phyloP scores from a whole-genome alignment of 352 stramenopile genomes.

The Aphanomyces cochlioides region DNA sequence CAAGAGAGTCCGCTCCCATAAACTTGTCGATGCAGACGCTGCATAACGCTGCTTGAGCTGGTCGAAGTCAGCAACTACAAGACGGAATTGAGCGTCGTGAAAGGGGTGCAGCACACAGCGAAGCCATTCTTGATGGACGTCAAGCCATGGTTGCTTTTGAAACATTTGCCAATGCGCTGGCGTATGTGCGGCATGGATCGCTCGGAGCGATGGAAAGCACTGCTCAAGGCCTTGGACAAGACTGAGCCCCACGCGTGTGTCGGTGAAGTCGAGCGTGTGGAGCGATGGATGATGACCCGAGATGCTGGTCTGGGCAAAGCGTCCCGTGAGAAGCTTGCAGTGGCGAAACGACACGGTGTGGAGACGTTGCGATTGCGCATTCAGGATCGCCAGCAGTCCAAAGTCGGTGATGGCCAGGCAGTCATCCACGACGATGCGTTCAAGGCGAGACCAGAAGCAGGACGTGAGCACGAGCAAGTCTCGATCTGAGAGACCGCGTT shows the following conservation, averaged over 20 bases:
- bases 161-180: constrained; percentile 67
- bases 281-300: constrained; percentile 62
- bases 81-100: constrained; percentile 43
- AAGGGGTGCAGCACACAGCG: constrained; percentile 13
- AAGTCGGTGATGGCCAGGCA: constrained; percentile 80
- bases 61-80: constrained; percentile 31
- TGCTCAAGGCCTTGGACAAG: constrained; percentile 52
- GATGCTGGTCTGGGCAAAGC: constrained; percentile 43
- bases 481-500: constrained; percentile 59
- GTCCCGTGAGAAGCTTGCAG: constrained; percentile 70
- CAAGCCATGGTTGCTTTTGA: constrained; percentile 38
- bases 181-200: constrained; percentile 62
- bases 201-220: constrained; percentile 58
- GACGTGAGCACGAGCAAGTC: constrained; percentile 78
- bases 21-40: constrained; percentile 17
- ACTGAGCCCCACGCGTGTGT: constrained; percentile 49
- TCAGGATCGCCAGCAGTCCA: constrained; percentile 71
- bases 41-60: constrained; percentile 34
- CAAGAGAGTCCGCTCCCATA: constrained; percentile 55
- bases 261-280: constrained; percentile 50
- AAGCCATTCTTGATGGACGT: constrained; percentile 42
- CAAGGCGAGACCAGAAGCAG: constrained; percentile 71
- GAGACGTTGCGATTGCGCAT: constrained; percentile 71
- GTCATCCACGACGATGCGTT: constrained; percentile 60
- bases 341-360: constrained; percentile 60